These are phyloP conservation scores for Colletotrichum orbiculare DNA, from an alignment of 2,329 filamentous ascomycete species.

Conservation along the genomic window DNA sequence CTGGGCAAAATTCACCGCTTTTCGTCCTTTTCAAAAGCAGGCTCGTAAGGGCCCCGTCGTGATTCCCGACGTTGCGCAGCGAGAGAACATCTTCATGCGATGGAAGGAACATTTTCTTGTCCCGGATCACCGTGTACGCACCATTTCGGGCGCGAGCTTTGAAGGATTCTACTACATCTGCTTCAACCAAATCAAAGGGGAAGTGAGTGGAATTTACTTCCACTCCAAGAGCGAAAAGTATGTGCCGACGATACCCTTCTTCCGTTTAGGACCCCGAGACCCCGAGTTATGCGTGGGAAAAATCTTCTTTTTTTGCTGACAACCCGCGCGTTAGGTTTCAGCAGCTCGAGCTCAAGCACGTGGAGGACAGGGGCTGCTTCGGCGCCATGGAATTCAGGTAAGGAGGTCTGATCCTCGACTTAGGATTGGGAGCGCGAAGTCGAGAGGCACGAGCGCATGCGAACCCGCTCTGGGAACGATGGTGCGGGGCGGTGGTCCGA, in stretches of 20 bases:
- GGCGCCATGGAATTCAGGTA: constrained; percentile 83
- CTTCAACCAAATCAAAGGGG: constrained; percentile 91
- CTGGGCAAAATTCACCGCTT: constrained; percentile 91
- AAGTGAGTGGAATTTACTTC: constrained; percentile 94
- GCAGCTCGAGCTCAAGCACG: constrained; percentile 89
- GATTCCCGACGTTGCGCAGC: constrained; percentile 78
- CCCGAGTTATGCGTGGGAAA: background rate
- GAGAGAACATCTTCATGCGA: constrained; percentile 95
- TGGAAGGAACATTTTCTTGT: constrained; percentile 99
- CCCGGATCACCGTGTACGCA: constrained; percentile 90
- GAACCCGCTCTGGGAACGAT: constrained; percentile 5
- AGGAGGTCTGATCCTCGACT: constrained; percentile 29
- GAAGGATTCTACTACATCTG: constrained; percentile 99
- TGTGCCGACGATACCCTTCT: constrained; percentile 49
- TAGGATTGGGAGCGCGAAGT: background rate
- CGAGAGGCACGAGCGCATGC: constrained; percentile 22
- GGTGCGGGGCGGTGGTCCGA: constrained; percentile 20
- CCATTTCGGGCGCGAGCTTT: constrained; percentile 93
- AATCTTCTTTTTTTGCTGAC: constrained; percentile 22
- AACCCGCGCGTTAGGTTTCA: constrained; percentile 74
- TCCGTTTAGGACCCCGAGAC: constrained; percentile 3
- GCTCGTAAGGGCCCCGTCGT: constrained; percentile 65
- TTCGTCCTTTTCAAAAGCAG: constrained; percentile 76
- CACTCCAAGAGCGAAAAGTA: constrained; percentile 98
- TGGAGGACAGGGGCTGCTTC: constrained; percentile 85